These are phyloP conservation scores for Mycena vitilis DNA, from an alignment of 768 basidiomycete species.

Conservation along the genomic window DNA sequence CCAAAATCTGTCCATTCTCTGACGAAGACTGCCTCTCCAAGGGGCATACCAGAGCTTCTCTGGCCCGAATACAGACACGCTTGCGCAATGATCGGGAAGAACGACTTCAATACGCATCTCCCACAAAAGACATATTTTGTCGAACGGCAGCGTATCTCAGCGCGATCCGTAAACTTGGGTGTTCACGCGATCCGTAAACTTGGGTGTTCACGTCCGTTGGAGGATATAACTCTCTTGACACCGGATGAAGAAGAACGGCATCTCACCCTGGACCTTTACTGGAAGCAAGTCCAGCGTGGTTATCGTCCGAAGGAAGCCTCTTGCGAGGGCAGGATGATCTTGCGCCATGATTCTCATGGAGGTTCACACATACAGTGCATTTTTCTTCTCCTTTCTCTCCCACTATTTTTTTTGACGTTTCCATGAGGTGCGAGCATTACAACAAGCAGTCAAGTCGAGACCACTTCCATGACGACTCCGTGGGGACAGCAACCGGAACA, in stretches of 20 bases:
- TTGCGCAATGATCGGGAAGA: conserved; percentile 2
- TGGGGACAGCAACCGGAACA: neutral
- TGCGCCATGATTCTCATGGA: neutral
- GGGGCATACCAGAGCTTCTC: neutral
- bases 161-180: neutral
- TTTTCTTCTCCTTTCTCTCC: neutral
- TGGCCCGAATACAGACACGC: neutral
- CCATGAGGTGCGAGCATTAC: conserved; percentile 5
- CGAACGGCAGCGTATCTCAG: conserved; percentile 5
- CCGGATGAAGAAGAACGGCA: neutral
- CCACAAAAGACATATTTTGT: conserved; percentile 12
- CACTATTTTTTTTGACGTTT: neutral
- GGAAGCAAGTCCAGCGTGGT: conserved; percentile 1
- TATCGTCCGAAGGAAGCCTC: neutral
- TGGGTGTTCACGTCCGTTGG: conserved; percentile 4
- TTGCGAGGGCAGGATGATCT: neutral
- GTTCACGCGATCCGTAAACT: too few relatives aligned
- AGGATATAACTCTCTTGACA: neutral
- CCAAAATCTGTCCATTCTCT: conserved; percentile 3
- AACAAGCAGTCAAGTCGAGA: neutral
- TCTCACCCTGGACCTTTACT: neutral
- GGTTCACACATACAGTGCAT: neutral
- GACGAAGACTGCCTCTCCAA: neutral
- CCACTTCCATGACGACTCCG: neutral
- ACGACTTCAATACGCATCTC: neutral